Base-by-base conservation (phyloP, 495 filamentous ascomycete genomes). In the Tuber aestivum region DNA sequence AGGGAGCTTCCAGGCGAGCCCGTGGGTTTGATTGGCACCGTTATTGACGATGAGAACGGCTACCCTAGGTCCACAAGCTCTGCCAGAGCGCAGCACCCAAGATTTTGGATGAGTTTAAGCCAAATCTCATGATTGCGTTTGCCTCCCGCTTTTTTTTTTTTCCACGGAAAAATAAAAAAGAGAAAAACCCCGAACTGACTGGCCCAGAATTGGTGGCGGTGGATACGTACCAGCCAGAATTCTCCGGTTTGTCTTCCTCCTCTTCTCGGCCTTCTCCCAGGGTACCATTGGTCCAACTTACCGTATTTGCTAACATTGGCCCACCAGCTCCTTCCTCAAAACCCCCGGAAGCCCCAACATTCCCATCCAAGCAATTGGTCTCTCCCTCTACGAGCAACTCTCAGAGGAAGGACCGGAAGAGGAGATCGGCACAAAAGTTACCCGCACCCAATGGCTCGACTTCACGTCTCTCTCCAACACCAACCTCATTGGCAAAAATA, bases 181-280 rank as follows among this genome's bases (percentile, higher is more conserved):
- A 41, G 41, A 7, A 23, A 50, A 12, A 48, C 38, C 50, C 20
- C 23, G 1, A 42, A 70, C 70, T 79, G n/a, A 14, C 72, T 72
- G 23, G 79, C 14, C 65, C 38, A 83, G 81, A 82, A 99, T 99
- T 83, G 95, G 95, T 77, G 95, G 95, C 77, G 95, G 95, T 82
- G 95, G 95, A 73, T 99, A 97, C 84, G 93, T 99, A 35, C 95
- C 95, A 70, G 95, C 95, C 61, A 93, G 95, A 75, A 98, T 99
- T 85, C 90, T 99, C 74, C 92, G 95, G 70, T 77, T 72, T 27
- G 73, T 74, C 42, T 32, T 61, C 40, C 77, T n/a, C 2, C 23
- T 41, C 48, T 41, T 32, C 27, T n/a, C 69, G 18, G 37, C 37
- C 27, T 70, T 73, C 7, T 27, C 48, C 69, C 21, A 32, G 37